These are phyloP conservation scores for Voacanga thouarsii DNA, from an alignment of 257 asterid genomes.

Conservation along the genomic window DNA sequence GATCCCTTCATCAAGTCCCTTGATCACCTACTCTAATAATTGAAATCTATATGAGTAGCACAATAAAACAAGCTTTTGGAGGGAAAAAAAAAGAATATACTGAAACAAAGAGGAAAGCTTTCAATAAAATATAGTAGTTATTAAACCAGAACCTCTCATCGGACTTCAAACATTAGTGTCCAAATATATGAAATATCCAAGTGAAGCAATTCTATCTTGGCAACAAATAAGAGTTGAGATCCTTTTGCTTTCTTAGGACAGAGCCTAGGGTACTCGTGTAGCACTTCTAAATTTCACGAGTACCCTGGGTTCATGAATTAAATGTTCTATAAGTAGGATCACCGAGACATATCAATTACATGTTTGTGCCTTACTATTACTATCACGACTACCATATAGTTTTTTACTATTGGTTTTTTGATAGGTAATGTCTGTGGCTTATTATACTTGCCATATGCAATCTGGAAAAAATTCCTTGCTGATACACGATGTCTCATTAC, in stretches of 20 bases:
- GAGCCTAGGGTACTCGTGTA: too few species aligned
- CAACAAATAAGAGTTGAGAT: not conserved
- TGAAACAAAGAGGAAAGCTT: not conserved
- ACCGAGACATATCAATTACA: too few species aligned
- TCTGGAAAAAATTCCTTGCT: too few species aligned
- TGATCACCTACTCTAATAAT: slow-evolving; percentile 55
- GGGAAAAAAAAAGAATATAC: not conserved
- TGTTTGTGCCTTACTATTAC: too few species aligned
- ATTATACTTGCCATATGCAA: too few species aligned
- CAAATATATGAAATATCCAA: slow-evolving; percentile 1
- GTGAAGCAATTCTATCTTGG: not conserved
- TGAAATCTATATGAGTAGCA: slow-evolving; percentile 1
- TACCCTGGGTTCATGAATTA: too few species aligned
- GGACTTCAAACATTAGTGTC: not conserved
- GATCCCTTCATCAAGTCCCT: slow-evolving; percentile 97
- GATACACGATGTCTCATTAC: too few species aligned
- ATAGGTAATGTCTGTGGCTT: too few species aligned
- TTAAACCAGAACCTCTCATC: not conserved
- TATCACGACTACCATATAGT: too few species aligned
- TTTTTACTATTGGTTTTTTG: too few species aligned
- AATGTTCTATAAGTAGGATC: too few species aligned
- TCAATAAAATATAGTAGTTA: not conserved
- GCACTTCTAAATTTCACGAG: too few species aligned
- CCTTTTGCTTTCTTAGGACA: slow-evolving; percentile 2
- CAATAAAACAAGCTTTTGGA: not conserved